Evolutionary conservation across 768 basidiomycete species (phyloP).

Genomic region (Psilocybe tampanensis): DNA sequence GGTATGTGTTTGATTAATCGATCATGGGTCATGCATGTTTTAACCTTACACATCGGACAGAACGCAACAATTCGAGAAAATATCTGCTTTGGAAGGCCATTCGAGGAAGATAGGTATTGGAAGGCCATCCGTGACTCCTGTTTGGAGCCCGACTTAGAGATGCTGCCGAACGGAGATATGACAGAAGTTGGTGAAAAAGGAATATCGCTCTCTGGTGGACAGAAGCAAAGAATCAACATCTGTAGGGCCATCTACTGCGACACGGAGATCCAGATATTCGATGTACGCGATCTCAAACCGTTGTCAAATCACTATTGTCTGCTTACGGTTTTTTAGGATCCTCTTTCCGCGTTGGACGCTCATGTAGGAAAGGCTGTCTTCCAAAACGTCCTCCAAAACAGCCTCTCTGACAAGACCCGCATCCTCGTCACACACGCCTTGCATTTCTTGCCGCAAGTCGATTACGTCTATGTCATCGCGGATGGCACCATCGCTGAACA

Average conservation of each 20-base stretch:
- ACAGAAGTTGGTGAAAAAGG: slow-evolving; percentile 70
- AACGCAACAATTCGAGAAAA: slow-evolving; percentile 89
- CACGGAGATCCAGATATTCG: slow-evolving; percentile 86
- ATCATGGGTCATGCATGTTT: slow-evolving; percentile 3
- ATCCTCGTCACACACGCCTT: slow-evolving; percentile 91
- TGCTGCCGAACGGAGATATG: slow-evolving; percentile 75
- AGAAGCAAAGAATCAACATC: slow-evolving; percentile 80
- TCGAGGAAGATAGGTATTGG: slow-evolving; percentile 84
- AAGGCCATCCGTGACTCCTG: slow-evolving; percentile 77
- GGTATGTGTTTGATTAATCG: slow-evolving; percentile 33
- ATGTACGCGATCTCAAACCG: slow-evolving; percentile 37
- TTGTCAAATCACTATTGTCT: neutral
- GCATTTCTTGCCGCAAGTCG: slow-evolving; percentile 86
- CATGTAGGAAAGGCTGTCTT: slow-evolving; percentile 90
- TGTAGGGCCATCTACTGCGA: slow-evolving; percentile 87
- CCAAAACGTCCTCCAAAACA: slow-evolving; percentile 76
- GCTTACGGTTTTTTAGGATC: slow-evolving; percentile 51
- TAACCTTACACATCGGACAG: slow-evolving; percentile 29
- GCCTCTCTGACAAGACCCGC: slow-evolving; percentile 69
- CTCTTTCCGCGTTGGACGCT: slow-evolving; percentile 89
- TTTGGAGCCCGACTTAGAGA: slow-evolving; percentile 77
- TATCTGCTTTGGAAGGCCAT: slow-evolving; percentile 84
- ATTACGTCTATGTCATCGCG: slow-evolving; percentile 80
- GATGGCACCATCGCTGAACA: slow-evolving; percentile 80
- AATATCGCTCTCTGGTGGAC: slow-evolving; percentile 85